Conservation (phyloP, 441 rosid species). For the Pelargonium fulgidum region DNA sequence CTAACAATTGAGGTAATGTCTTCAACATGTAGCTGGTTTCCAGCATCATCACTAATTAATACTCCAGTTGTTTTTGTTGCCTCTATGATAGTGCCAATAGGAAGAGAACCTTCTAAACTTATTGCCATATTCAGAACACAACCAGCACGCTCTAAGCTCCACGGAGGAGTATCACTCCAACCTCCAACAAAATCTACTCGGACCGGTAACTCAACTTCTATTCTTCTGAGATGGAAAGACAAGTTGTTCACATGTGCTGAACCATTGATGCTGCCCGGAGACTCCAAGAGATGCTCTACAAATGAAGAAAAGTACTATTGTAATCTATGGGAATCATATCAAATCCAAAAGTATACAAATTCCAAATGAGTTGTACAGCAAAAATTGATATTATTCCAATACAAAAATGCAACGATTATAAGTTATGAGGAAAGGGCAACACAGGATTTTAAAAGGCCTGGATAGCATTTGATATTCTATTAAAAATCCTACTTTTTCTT, state of each 20-base stretch:
- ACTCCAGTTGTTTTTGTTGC: slow-evolving; percentile 52
- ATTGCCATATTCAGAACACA: slow-evolving; percentile 88
- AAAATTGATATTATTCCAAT: not conserved
- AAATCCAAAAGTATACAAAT: not conserved
- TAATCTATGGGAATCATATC: slow-evolving; percentile 8
- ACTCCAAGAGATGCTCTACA: slow-evolving; percentile 60
- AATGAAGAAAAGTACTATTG: slow-evolving; percentile 15
- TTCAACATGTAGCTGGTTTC: slow-evolving; percentile 45
- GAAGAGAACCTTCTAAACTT: slow-evolving; percentile 71
- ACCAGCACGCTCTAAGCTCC: slow-evolving; percentile 95
- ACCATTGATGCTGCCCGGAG: slow-evolving; percentile 25
- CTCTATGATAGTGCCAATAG: slow-evolving; percentile 76
- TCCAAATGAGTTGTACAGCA: not conserved
- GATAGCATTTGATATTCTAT: not conserved
- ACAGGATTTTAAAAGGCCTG: not conserved
- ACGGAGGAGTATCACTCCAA: slow-evolving; percentile 98
- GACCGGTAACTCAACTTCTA: slow-evolving; percentile 78
- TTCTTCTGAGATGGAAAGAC: slow-evolving; percentile 39
- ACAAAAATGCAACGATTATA: not conserved
- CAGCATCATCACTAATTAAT: slow-evolving; percentile 60
- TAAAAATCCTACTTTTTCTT: not conserved
- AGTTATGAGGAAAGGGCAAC: not conserved
- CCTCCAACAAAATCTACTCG: slow-evolving; percentile 95
- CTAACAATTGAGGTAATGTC: slow-evolving; percentile 44
- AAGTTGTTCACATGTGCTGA: slow-evolving; percentile 21